Conservation (phyloP, 1,284 basidiomycete genomes). For the Pholiota adiposa region DNA sequence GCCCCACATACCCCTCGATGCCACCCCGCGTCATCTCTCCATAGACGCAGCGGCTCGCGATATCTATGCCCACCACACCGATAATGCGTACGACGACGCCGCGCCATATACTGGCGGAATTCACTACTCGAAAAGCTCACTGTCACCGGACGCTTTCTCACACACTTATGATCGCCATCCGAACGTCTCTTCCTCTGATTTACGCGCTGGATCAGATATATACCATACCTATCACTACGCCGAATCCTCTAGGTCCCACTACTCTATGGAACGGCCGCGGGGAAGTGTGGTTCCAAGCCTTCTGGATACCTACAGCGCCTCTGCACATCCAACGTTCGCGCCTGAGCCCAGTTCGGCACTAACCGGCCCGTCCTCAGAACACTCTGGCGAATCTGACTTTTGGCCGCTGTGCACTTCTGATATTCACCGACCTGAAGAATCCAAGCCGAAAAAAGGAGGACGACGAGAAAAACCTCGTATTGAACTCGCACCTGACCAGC, state of each 20-base stretch:
- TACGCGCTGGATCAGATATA: constrained; percentile 6
- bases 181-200: constrained; percentile 11
- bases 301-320: constrained; percentile 16
- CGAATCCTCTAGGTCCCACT: constrained; percentile 8
- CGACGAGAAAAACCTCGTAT: constrained; percentile 67
- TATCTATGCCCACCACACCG: neutral
- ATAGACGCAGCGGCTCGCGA: neutral
- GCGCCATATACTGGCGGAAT: neutral
- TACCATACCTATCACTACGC: constrained; percentile 8
- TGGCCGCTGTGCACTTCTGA: constrained; percentile 24
- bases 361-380: constrained; percentile 18
- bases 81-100: neutral
- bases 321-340: constrained; percentile 9
- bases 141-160: constrained; percentile 12
- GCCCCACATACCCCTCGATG: neutral
- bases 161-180: constrained; percentile 24
- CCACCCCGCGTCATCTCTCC: neutral
- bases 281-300: constrained; percentile 12
- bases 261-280: constrained; percentile 11
- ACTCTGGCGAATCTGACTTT: constrained; percentile 29
- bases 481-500: constrained; percentile 69
- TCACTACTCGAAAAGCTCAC: neutral
- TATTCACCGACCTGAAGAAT: constrained; percentile 10
- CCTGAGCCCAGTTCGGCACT: constrained; percentile 18
- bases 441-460: constrained; percentile 41